Evolutionary conservation across 352 stramenopile species (phyloP).

Genomic region (Phytophthora pisi): DNA sequence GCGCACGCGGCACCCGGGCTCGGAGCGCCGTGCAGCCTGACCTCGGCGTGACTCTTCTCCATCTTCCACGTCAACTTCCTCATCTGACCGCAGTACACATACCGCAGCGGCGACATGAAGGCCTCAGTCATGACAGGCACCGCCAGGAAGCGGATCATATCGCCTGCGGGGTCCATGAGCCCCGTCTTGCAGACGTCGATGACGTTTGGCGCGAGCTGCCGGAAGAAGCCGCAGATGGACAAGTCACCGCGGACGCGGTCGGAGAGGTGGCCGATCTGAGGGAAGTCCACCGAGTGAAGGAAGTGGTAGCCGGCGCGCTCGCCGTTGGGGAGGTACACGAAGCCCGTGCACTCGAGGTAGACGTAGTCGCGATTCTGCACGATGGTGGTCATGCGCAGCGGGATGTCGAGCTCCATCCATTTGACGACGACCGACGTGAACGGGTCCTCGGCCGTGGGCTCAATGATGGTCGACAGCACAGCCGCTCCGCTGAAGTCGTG

Average conservation of each 20-base stretch:
- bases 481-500: slow-evolving; percentile 30
- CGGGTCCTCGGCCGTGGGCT: slow-evolving; percentile 24
- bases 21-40: slow-evolving; percentile 22
- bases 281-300: slow-evolving; percentile 46
- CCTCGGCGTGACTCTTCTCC: slow-evolving; percentile 36
- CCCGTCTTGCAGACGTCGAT: slow-evolving; percentile 37
- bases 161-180: slow-evolving; percentile 30
- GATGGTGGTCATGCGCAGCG: slow-evolving; percentile 30
- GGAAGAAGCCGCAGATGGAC: slow-evolving; percentile 40
- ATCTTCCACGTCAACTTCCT: slow-evolving; percentile 66
- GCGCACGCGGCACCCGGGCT: slow-evolving; percentile 20
- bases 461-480: slow-evolving; percentile 33
- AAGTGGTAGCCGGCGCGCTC: slow-evolving; percentile 43
- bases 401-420: slow-evolving; percentile 43
- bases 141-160: slow-evolving; percentile 41
- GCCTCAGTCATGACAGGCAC: slow-evolving; percentile 36
- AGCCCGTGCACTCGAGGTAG: slow-evolving; percentile 41
- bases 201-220: slow-evolving; percentile 22
- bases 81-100: slow-evolving; percentile 56
- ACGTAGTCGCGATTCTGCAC: slow-evolving; percentile 48
- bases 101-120: slow-evolving; percentile 37
- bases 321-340: slow-evolving; percentile 29
- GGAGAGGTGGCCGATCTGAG: slow-evolving; percentile 33
- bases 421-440: slow-evolving; percentile 40
- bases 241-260: slow-evolving; percentile 27